phyloP scores from a whole-genome alignment of 108 stramenopile species.

The Fistulifera pelliculosa region DNA sequence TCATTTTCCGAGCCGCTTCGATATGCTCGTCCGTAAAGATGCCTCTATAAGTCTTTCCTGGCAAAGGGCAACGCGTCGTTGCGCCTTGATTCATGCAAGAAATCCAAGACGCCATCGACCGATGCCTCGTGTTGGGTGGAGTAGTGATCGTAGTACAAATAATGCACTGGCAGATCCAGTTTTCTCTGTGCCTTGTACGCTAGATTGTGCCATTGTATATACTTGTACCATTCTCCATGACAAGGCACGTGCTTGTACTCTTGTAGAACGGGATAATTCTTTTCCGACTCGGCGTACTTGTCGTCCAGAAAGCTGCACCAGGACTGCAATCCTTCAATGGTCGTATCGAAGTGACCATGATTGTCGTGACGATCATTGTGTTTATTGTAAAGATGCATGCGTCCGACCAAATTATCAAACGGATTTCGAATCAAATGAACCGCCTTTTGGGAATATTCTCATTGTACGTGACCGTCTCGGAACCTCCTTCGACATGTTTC shows the following conservation, averaged over 20 bases:
- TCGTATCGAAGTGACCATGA: slow-evolving; percentile 1
- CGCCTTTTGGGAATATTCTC: slow-evolving; percentile 23
- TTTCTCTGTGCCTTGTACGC: slow-evolving; percentile 15
- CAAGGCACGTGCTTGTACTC: slow-evolving; percentile 11
- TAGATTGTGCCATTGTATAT: slow-evolving; percentile 64
- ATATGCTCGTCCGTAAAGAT: not conserved
- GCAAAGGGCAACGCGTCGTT: not conserved
- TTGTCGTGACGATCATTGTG: slow-evolving; percentile 2
- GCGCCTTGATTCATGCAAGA: not conserved
- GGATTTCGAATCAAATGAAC: slow-evolving; percentile 54
- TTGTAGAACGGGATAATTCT: slow-evolving; percentile 1
- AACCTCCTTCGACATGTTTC: slow-evolving; percentile 12
- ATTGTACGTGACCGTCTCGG: slow-evolving; percentile 15
- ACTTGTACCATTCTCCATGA: slow-evolving; percentile 43
- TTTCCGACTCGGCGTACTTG: slow-evolving; percentile 8
- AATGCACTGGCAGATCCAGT: slow-evolving; percentile 2
- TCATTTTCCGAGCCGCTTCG: not conserved
- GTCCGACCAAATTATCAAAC: slow-evolving; percentile 51
- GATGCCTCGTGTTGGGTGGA: not conserved
- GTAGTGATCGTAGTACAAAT: slow-evolving; percentile 7
- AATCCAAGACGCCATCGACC: not conserved
- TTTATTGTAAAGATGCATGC: slow-evolving; percentile 29
- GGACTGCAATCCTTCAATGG: slow-evolving; percentile 6
- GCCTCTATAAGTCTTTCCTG: not conserved
- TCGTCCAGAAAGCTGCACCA: slow-evolving; percentile 19